Conservation (phyloP, 108 stramenopile species). For the Cylindrotheca fusiformis region DNA sequence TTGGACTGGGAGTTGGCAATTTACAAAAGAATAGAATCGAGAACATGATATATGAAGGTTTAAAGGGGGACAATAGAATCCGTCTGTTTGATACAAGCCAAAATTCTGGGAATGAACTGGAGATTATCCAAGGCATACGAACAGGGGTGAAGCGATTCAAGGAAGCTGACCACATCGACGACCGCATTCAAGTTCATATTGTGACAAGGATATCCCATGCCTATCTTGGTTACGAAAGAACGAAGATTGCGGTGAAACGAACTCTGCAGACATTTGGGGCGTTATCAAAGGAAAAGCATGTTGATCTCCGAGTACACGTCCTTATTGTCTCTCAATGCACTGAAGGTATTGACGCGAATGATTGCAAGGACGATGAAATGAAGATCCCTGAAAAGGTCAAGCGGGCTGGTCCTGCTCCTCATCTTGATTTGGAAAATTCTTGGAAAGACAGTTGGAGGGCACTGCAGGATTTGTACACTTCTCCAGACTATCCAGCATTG, state of each 20-base stretch:
- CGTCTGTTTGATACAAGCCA: conserved; percentile 61
- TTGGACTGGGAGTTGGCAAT: conserved; percentile 74
- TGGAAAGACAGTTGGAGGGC: conserved; percentile 74
- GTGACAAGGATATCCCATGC: conserved; percentile 80
- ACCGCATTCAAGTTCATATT: conserved; percentile 41
- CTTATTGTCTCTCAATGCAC: conserved; percentile 70
- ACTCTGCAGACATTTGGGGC: not conserved
- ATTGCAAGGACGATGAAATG: conserved; percentile 68
- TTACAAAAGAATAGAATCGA: conserved; percentile 41
- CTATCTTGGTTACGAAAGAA: conserved; percentile 70
- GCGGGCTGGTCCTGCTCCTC: conserved; percentile 67
- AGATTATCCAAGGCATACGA: conserved; percentile 44
- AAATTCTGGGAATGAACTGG: conserved; percentile 48
- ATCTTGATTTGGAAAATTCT: conserved; percentile 52
- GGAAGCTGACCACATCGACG: conserved; percentile 3
- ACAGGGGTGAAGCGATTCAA: conserved; percentile 14
- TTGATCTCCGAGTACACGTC: conserved; percentile 32
- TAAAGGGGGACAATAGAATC: conserved; percentile 24
- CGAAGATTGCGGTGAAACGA: conserved; percentile 38
- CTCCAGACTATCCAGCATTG: conserved; percentile 35
- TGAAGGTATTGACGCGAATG: conserved; percentile 69
- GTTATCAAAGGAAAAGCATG: not conserved
- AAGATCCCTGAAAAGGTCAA: conserved; percentile 49
- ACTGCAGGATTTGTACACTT: conserved; percentile 53
- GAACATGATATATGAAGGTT: conserved; percentile 13